Percentiles rank a stretch among this genome's conserved stretches.
Conservation (phyloP, 2,329 filamentous ascomycete species). For the Talaromyces sp. region DNA sequence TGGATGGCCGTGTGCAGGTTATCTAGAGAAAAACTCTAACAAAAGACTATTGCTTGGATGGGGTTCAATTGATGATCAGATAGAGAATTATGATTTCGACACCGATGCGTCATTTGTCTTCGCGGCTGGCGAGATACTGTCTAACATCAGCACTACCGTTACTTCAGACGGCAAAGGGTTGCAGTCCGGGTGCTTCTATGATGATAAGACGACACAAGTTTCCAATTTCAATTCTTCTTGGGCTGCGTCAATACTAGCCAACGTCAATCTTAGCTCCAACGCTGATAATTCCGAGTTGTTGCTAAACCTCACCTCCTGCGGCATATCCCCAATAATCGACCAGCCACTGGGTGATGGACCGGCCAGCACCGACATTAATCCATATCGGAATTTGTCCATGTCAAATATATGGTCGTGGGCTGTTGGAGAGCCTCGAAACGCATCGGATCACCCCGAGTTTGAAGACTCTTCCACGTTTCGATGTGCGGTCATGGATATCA, state of each 20-base stretch:
- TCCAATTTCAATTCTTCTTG: constrained; percentile 50
- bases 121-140: constrained; percentile 39
- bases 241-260: constrained; percentile 33
- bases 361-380: constrained; percentile 41
- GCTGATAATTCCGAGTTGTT: constrained; percentile 28
- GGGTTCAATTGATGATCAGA: constrained; percentile 54
- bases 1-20: constrained; percentile 61
- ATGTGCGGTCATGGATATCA: constrained; percentile 52
- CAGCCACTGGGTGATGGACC: constrained; percentile 48
- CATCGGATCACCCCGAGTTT: constrained; percentile 23
- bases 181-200: constrained; percentile 51
- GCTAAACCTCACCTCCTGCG: constrained; percentile 49
- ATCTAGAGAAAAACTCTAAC: constrained; percentile 50
- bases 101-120: constrained; percentile 52
- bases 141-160: constrained; percentile 28
- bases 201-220: constrained; percentile 35
- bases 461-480: constrained; percentile 28
- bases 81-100: constrained; percentile 51
- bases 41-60: constrained; percentile 53
- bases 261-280: constrained; percentile 23
- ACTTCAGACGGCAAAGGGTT: constrained; percentile 37
- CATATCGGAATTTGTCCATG: constrained; percentile 48
- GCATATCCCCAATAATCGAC: constrained; percentile 58
- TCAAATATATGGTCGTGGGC: constrained; percentile 59
- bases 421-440: constrained; percentile 49